Evolutionary conservation across 805 yeast species (phyloP).

Genomic region (Tetrapisispora nanseiensis): DNA sequence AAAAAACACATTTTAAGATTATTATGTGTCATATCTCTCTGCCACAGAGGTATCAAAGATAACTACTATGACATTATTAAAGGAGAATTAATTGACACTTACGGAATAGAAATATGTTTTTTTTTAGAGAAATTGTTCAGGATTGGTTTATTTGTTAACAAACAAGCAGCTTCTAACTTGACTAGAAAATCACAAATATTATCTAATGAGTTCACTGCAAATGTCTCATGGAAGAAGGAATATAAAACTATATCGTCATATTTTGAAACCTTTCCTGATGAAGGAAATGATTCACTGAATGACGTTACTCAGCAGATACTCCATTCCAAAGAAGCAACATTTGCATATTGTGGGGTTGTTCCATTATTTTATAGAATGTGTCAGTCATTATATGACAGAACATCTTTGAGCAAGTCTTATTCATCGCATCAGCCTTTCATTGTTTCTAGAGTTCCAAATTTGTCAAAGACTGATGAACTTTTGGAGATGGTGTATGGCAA

Average conservation of each 20-base stretch:
- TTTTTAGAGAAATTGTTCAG: slow-evolving; percentile 17
- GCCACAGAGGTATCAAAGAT: slow-evolving; percentile 59
- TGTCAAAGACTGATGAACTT: slow-evolving; percentile 14
- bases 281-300: slow-evolving; percentile 6
- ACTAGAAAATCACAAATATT: not conserved
- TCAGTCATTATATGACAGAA: slow-evolving; percentile 55
- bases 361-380: slow-evolving; percentile 66
- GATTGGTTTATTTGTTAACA: slow-evolving; percentile 15
- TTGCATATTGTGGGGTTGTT: slow-evolving; percentile 71
- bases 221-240: slow-evolving; percentile 13
- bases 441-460: slow-evolving; percentile 21
- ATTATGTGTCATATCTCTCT: slow-evolving; percentile 47
- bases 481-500: slow-evolving; percentile 22
- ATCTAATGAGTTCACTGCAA: not conserved
- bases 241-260: slow-evolving; percentile 18
- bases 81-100: slow-evolving; percentile 48
- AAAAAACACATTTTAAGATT: slow-evolving; percentile 41
- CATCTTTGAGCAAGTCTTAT: slow-evolving; percentile 34
- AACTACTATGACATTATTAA: slow-evolving; percentile 50
- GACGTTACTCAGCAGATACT: slow-evolving; percentile 8
- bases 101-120: slow-evolving; percentile 41
- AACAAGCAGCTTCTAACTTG: slow-evolving; percentile 4
- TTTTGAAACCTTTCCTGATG: slow-evolving; percentile 21
- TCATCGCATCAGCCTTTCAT: slow-evolving; percentile 28
- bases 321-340: slow-evolving; percentile 29